Conservation (phyloP, 108 stramenopile species). For the Cyclotella sp. region DNA sequence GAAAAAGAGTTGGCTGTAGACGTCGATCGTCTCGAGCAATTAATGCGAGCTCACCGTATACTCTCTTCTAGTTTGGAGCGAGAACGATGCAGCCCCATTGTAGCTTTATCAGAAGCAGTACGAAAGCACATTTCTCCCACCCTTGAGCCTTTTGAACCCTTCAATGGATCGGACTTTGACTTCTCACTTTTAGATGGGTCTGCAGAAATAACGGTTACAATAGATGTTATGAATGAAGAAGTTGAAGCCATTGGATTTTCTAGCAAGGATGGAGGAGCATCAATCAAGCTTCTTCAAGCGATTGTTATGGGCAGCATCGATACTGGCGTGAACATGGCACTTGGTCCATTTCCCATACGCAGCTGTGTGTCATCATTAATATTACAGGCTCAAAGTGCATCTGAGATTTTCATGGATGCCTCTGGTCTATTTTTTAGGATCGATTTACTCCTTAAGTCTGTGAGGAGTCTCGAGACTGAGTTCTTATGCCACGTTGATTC, state of each 20-base stretch:
- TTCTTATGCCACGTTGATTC: conserved; percentile 15
- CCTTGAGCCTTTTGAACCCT: conserved; percentile 8
- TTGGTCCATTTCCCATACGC: conserved; percentile 32
- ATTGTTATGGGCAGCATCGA: conserved; percentile 33
- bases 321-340: neutral
- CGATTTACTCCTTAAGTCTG: conserved; percentile 31
- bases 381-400: neutral
- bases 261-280: conserved; percentile 38
- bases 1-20: conserved; percentile 39
- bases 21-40: conserved; percentile 19
- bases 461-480: conserved; percentile 35
- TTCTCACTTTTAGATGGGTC: conserved; percentile 40
- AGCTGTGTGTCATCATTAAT: conserved; percentile 28
- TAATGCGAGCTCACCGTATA: conserved; percentile 24
- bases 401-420: conserved; percentile 10
- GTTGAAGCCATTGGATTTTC: conserved; percentile 28
- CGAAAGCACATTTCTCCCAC: conserved; percentile 8
- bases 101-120: conserved; percentile 25
- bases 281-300: conserved; percentile 43
- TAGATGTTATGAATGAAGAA: conserved; percentile 14
- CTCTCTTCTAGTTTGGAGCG: conserved; percentile 27
- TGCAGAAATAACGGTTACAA: conserved; percentile 43
- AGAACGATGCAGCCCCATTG: conserved; percentile 32
- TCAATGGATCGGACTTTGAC: conserved; percentile 29
- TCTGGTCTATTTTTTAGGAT: conserved; percentile 37